Percentiles rank a stretch among this genome's conserved stretches.
These are phyloP conservation scores for Cucurbita argyrosperma DNA, from an alignment of 306 rosid genomes.

Conservation along the genomic window DNA sequence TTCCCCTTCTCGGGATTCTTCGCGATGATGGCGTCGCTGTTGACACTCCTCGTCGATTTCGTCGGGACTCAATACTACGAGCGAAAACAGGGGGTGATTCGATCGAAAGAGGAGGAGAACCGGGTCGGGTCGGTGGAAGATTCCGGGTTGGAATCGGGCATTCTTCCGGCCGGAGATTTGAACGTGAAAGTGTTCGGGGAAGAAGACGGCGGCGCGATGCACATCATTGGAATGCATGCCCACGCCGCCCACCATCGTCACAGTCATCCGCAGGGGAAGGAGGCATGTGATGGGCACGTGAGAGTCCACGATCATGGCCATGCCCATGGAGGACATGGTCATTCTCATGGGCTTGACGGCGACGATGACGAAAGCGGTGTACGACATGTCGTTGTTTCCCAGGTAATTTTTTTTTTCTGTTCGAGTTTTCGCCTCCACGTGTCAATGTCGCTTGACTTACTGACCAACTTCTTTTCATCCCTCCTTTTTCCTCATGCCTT, in stretches of 20 bases:
- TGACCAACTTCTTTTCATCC: background rate
- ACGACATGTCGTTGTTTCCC: constrained; percentile 84
- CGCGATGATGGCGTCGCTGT: constrained; percentile 72
- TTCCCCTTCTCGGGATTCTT: constrained; percentile 79
- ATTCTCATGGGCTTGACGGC: constrained; percentile 25
- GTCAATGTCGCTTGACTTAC: background rate
- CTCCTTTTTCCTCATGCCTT: background rate
- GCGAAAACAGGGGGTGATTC: constrained; percentile 41
- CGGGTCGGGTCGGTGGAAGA: constrained; percentile 38
- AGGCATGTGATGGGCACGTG: constrained; percentile 38
- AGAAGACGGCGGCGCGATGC: constrained; percentile 89
- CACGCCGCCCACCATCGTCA: constrained; percentile 86
- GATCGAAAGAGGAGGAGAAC: constrained; percentile 13
- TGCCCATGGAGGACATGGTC: constrained; percentile 20
- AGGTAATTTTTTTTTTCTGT: constrained; percentile 24
- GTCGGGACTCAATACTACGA: constrained; percentile 86
- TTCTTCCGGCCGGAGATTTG: constrained; percentile 13
- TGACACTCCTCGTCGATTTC: constrained; percentile 74
- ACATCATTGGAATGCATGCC: constrained; percentile 92
- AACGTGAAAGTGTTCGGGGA: constrained; percentile 62
- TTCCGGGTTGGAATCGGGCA: constrained; percentile 17
- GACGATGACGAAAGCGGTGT: constrained; percentile 32
- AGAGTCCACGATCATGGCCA: constrained; percentile 6
- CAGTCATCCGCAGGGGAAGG: constrained; percentile 52
- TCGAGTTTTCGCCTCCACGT: background rate